phyloP scores from a whole-genome alignment of 345 rosid genomes.

The Microcos paniculata region DNA sequence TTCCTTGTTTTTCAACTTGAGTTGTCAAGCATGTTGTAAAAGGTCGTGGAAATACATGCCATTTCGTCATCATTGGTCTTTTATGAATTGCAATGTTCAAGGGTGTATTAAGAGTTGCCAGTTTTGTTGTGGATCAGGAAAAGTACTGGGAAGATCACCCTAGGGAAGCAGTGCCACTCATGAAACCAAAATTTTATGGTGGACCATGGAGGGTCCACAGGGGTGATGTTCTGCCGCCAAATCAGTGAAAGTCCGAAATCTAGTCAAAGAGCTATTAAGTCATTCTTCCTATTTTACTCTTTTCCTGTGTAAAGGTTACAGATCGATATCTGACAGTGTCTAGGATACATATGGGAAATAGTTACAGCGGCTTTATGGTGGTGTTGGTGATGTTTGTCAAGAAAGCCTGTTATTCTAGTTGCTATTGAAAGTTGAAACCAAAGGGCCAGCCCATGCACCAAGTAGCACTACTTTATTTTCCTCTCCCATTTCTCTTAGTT shows the following conservation, averaged over 20 bases:
- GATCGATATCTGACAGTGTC: not conserved
- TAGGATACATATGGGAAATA: not conserved
- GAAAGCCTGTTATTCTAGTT: too few relatives aligned
- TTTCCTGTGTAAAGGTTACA: not conserved
- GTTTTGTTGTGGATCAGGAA: conserved; percentile 52
- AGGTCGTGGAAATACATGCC: not conserved
- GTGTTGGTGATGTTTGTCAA: not conserved
- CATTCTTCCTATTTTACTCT: not conserved
- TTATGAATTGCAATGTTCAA: not conserved
- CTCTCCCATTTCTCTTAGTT: not conserved
- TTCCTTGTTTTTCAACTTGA: not conserved
- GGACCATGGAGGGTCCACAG: conserved; percentile 85
- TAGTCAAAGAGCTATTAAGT: not conserved
- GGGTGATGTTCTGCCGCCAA: conserved; percentile 58
- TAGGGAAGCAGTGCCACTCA: conserved; percentile 75
- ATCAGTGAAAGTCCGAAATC: conserved; percentile 28
- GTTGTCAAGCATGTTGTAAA: not conserved
- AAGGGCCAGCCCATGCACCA: not conserved
- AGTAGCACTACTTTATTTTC: not conserved
- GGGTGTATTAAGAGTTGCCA: not conserved
- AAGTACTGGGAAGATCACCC: conserved; percentile 95
- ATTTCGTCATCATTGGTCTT: not conserved
- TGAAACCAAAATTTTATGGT: conserved; percentile 68
- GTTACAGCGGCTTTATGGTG: not conserved
- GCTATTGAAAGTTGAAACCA: too few relatives aligned